These are phyloP conservation scores for Aspergillus pseudoglaucus DNA, from an alignment of 2,329 filamentous ascomycete species.

Conservation along the genomic window DNA sequence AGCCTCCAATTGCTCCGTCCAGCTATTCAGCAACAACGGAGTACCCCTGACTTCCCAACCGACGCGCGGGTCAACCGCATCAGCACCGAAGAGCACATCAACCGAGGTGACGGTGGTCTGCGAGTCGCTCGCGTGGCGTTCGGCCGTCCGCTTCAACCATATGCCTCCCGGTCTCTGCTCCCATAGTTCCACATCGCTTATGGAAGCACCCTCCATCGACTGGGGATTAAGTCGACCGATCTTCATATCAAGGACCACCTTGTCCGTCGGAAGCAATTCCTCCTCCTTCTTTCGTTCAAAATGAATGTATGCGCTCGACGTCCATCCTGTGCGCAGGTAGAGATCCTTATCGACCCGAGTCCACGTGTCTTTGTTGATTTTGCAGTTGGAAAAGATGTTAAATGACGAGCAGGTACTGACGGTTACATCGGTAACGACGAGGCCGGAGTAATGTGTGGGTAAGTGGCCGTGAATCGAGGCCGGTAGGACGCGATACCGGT, in stretches of 20 bases:
- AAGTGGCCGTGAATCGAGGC: constrained; percentile 79
- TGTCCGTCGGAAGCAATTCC: constrained; percentile 66
- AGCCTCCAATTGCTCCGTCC: constrained; percentile 56
- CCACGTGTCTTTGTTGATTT: constrained; percentile 67
- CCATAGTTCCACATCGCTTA: constrained; percentile 60
- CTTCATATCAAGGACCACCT: constrained; percentile 70
- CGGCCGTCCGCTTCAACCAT: constrained; percentile 72
- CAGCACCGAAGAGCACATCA: constrained; percentile 82
- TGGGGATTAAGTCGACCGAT: constrained; percentile 67
- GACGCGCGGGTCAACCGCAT: constrained; percentile 80
- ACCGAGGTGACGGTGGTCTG: constrained; percentile 69
- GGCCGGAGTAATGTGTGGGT: constrained; percentile 75
- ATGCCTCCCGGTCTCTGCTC: constrained; percentile 69
- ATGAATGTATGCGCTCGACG: constrained; percentile 71
- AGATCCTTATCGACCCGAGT: constrained; percentile 84
- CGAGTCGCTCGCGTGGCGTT: constrained; percentile 67
- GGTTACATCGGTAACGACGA: constrained; percentile 79
- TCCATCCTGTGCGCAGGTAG: constrained; percentile 67
- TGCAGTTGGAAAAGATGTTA: constrained; percentile 69
- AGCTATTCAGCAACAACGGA: constrained; percentile 62
- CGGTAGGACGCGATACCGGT: constrained; percentile 79
- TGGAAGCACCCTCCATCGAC: constrained; percentile 45
- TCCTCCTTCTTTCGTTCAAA: constrained; percentile 80
- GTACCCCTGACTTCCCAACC: constrained; percentile 77
- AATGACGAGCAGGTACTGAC: constrained; percentile 68